Evolutionary conservation across 2,329 filamentous ascomycete genomes (phyloP), one percentile per base, ranked within the genome.

Genomic region (Epichloe sibirici): DNA sequence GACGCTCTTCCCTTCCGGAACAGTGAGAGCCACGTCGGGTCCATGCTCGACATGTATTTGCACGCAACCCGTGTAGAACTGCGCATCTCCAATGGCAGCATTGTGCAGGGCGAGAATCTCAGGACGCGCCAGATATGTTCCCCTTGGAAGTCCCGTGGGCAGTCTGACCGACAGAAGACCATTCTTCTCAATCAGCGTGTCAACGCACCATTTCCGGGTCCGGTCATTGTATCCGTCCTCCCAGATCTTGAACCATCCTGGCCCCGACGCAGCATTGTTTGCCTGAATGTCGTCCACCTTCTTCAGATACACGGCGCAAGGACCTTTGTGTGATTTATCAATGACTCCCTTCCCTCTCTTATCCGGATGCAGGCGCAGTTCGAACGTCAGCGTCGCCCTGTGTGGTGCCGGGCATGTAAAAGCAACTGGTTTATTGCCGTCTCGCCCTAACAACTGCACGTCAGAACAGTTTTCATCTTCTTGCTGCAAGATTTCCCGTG

Each of bases 211-310:
- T 63, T 79, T 71, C 31, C 71, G 65, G 2, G 71, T 71, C 5
- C 63, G 58, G 5, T 69, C 63, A 59, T 86, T 74, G 66, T 85
- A 87, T 45, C 82, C 83, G 49, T 83, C 75, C 53, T 86, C 77
- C 73, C 77, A 88, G 63, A 90, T 78, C 74, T 89, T 89, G 75
- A 90, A 86, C 86, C 86, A 90, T 40, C 85, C 85, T 49, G 73
- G 69, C 4, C 85, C 85, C 25, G 74, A 69, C 48, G 80, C 49
- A 7, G 21, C 80, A 12, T 76, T 65, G 57, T 74, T 70, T 23
- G 63, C 64, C 12, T 69, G 69, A 54, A 82, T 79, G 53, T 81
- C 74, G 57, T 72, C 67, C 1, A 88, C 77, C 61, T 80, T 79
- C 71, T 89, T 89, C 69, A 88, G 72, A 66, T 89, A 90, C 25